Conservation (phyloP, 352 stramenopile species). For the Phytophthora podocarpi region DNA sequence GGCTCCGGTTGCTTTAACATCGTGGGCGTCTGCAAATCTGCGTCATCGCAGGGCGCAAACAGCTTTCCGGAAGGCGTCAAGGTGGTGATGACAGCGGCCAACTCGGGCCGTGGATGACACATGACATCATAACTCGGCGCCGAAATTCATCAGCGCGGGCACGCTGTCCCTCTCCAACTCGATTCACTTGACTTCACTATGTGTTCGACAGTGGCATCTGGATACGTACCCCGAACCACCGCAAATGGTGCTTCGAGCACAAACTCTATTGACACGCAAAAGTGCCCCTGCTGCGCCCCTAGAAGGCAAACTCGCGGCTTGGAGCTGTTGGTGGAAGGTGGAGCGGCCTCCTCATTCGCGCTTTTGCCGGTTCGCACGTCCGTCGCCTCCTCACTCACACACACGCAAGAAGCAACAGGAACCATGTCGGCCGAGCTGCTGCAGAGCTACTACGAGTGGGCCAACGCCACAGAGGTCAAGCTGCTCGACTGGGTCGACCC, state of each 20-base stretch:
- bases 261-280: conserved; percentile 29
- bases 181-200: conserved; percentile 26
- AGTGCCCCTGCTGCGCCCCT: conserved; percentile 7
- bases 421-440: conserved; percentile 40
- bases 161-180: conserved; percentile 15
- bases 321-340: neutral
- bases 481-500: conserved; percentile 69
- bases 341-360: conserved; percentile 29
- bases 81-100: conserved; percentile 18
- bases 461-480: conserved; percentile 48
- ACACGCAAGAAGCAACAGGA: conserved; percentile 2
- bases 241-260: conserved; percentile 21
- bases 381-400: neutral
- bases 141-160: conserved; percentile 25
- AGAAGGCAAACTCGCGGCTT: neutral
- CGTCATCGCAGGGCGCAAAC: conserved; percentile 29
- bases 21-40: no score
- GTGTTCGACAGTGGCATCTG: neutral
- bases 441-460: conserved; percentile 61
- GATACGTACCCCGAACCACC: conserved; percentile 23
- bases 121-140: conserved; percentile 40
- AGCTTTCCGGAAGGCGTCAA: neutral
- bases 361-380: conserved; percentile 33
- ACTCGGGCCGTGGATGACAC: neutral
- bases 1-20: conserved; percentile 18